These are phyloP conservation scores for Dentipellis sp. DNA, from an alignment of 768 basidiomycete species.

Conservation along the genomic window DNA sequence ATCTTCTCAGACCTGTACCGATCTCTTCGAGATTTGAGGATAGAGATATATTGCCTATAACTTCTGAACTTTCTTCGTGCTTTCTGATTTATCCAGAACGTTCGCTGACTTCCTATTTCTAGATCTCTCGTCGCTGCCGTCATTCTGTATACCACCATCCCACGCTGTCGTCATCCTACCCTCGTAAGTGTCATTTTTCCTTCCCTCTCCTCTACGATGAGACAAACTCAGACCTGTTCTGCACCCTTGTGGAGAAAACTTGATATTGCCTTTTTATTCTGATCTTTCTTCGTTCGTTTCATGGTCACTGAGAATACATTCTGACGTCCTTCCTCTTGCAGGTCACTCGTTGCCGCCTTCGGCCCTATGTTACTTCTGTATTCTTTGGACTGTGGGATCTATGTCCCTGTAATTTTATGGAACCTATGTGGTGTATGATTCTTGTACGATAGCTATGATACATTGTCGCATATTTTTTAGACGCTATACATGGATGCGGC, in stretches of 20 bases:
- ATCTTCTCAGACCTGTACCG: constrained; percentile 72
- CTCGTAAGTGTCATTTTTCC: constrained; percentile 7
- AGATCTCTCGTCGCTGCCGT: neutral
- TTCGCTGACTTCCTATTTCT: constrained; percentile 8
- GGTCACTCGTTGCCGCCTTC: too few relatives aligned
- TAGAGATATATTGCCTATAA: constrained; percentile 54
- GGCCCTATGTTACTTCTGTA: too few relatives aligned
- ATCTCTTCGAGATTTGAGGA: constrained; percentile 44
- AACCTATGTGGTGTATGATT: too few relatives aligned
- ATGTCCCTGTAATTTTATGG: too few relatives aligned
- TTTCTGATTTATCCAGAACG: constrained; percentile 5
- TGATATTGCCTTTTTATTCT: constrained; percentile 42
- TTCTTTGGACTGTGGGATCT: too few relatives aligned
- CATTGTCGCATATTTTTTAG: too few relatives aligned
- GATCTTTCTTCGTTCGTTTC: neutral
- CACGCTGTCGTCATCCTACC: neutral
- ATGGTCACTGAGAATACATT: neutral
- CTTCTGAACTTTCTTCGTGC: constrained; percentile 24
- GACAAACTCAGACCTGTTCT: constrained; percentile 61
- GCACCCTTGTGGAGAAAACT: constrained; percentile 46
- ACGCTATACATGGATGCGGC: too few relatives aligned
- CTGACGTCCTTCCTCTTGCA: neutral
- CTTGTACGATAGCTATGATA: too few relatives aligned
- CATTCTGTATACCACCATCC: neutral
- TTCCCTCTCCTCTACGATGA: constrained; percentile 30